A percentile compares a stretch with the other conserved stretches of the same genome.
phyloP scores from a whole-genome alignment of 164 flowering plant species.

The Taxillus chinensis region DNA sequence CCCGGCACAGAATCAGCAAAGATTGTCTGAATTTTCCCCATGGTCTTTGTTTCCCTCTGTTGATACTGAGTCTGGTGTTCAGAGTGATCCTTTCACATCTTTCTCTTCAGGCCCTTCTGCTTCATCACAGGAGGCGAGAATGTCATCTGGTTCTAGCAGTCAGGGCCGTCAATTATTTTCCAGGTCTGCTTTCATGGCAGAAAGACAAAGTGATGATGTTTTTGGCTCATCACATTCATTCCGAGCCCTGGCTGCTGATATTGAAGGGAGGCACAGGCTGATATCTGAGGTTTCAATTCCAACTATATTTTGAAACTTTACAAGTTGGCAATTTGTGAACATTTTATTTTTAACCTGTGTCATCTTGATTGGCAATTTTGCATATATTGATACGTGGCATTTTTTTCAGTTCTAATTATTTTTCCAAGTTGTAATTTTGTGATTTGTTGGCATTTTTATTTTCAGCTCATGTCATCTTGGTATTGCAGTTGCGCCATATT shows the following conservation, averaged over 20 bases:
- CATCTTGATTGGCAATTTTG: too few species aligned
- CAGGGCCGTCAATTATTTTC: slow-evolving; percentile 16
- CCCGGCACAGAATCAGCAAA: slow-evolving; percentile 18
- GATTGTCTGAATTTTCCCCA: slow-evolving; percentile 27
- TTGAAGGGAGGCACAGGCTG: slow-evolving; percentile 40
- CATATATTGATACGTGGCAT: too few species aligned
- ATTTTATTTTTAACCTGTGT: neutral
- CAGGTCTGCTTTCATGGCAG: slow-evolving; percentile 24
- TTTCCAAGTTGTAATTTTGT: too few species aligned
- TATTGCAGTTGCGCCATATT: too few species aligned
- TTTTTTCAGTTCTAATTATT: too few species aligned
- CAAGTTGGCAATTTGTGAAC: neutral
- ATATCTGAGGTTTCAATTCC: slow-evolving; percentile 33
- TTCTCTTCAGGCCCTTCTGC: slow-evolving; percentile 25
- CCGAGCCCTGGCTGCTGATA: slow-evolving; percentile 33
- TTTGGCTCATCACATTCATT: slow-evolving; percentile 20
- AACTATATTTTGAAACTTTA: too few species aligned
- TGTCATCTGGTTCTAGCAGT: slow-evolving; percentile 21
- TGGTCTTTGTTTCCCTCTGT: slow-evolving; percentile 33
- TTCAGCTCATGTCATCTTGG: too few species aligned
- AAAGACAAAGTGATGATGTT: slow-evolving; percentile 25
- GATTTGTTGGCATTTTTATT: too few species aligned
- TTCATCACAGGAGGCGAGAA: slow-evolving; percentile 16
- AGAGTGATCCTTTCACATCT: slow-evolving; percentile 19
- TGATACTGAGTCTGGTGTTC: slow-evolving; percentile 27